phyloP scores from a whole-genome alignment of 2,329 filamentous ascomycete genomes.

The Pseudocercospora macadamiae region DNA sequence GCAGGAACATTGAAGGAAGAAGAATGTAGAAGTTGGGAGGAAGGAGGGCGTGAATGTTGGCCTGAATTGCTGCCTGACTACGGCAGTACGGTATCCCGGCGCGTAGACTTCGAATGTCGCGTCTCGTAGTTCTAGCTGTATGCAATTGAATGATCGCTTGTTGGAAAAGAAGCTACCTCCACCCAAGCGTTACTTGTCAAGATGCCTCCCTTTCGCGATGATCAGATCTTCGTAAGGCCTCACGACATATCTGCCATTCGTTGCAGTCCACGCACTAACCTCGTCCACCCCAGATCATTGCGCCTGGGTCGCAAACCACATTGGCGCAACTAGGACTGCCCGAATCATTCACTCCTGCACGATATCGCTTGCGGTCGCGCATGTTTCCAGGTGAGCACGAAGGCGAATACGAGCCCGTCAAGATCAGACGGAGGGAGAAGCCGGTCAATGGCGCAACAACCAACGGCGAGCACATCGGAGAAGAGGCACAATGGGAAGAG shows the following conservation, averaged over 20 bases:
- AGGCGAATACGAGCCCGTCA: slow-evolving; percentile 79
- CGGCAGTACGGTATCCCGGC: too few species aligned
- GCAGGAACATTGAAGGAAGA: too few species aligned
- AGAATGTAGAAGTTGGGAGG: too few species aligned
- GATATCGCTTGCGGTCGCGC: slow-evolving; percentile 82
- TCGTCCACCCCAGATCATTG: slow-evolving; percentile 59
- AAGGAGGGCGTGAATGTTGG: too few species aligned
- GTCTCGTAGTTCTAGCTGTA: too few species aligned
- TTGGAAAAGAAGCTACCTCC: too few species aligned
- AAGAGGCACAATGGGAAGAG: slow-evolving; percentile 76
- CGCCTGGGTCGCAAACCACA: slow-evolving; percentile 84
- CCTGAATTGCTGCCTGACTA: too few species aligned
- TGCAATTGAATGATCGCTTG: too few species aligned
- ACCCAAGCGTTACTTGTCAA: too few species aligned
- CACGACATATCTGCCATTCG: too few species aligned
- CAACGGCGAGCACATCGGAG: slow-evolving; percentile 47
- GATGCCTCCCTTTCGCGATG: slow-evolving; percentile 41
- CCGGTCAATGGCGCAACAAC: slow-evolving; percentile 17
- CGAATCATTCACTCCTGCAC: slow-evolving; percentile 89
- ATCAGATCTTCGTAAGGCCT: slow-evolving; percentile 37
- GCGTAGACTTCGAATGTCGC: too few species aligned
- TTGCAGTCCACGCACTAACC: neutral
- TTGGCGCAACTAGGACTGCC: slow-evolving; percentile 87
- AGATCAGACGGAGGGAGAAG: slow-evolving; percentile 62
- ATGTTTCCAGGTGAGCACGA: slow-evolving; percentile 84